Percentiles rank a stretch among this genome's conserved stretches.
Evolutionary conservation across 768 basidiomycete species (phyloP).

Genomic region (Lyophyllum shimeji): DNA sequence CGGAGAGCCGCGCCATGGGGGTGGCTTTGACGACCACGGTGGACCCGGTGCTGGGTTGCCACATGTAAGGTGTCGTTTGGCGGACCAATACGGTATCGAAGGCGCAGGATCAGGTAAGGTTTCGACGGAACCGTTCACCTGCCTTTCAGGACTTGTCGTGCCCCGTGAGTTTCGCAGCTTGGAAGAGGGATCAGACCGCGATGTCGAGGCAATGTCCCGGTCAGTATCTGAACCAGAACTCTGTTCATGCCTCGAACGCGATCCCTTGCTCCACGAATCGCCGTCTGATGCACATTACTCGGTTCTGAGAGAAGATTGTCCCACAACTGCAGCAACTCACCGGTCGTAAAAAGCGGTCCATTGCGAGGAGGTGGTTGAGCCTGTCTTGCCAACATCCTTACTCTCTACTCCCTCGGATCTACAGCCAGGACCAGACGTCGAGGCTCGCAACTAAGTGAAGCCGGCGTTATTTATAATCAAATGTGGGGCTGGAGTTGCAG

Average conservation of each 20-base stretch:
- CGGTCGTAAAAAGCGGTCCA: constrained; percentile 26
- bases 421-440: not conserved
- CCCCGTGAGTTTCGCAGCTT: constrained; percentile 32
- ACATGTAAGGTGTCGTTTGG: constrained; percentile 88
- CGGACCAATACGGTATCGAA: constrained; percentile 79
- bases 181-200: constrained; percentile 50
- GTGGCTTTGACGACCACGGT: constrained; percentile 61
- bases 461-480: not conserved
- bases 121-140: constrained; percentile 43
- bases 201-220: constrained; percentile 45
- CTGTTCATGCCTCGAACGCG: constrained; percentile 22
- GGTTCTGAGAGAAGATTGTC: not conserved
- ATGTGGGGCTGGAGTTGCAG: not conserved
- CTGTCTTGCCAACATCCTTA: constrained; percentile 17
- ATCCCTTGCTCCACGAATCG: constrained; percentile 29
- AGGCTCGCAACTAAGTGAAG: constrained; percentile 3
- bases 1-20: constrained; percentile 77
- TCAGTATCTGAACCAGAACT: constrained; percentile 58
- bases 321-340: constrained; percentile 10
- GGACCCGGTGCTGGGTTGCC: constrained; percentile 80
- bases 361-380: constrained; percentile 17
- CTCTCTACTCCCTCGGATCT: not conserved
- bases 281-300: constrained; percentile 23
- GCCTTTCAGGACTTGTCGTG: constrained; percentile 34
- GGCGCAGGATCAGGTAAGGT: constrained; percentile 51